A percentile compares a stretch with the other conserved stretches of the same genome.
Conservation (phyloP, 2,329 filamentous ascomycete genomes). For the Ampelomyces quisqualis region DNA sequence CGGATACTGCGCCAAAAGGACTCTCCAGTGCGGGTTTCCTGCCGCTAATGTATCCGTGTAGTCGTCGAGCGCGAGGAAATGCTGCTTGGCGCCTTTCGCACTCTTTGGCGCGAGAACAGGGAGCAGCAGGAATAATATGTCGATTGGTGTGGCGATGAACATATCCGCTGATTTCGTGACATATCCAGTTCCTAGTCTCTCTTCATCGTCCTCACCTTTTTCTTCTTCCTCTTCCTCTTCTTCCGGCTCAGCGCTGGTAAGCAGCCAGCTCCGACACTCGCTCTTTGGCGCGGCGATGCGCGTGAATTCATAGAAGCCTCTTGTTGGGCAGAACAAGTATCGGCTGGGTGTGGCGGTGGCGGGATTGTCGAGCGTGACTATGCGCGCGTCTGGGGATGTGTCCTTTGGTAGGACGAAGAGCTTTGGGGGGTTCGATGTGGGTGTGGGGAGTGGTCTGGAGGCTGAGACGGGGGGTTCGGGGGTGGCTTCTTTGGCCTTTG, state of each 20-base stretch:
- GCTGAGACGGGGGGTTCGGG: constrained; percentile 25
- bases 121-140: constrained; percentile 80
- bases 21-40: constrained; percentile 58
- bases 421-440: constrained; percentile 49
- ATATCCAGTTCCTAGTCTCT: constrained; percentile 47
- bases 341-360: constrained; percentile 50
- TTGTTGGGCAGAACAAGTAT: constrained; percentile 61
- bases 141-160: constrained; percentile 80
- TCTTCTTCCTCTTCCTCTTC: constrained; percentile 8
- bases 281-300: constrained; percentile 54
- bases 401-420: constrained; percentile 60
- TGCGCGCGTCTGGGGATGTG: constrained; percentile 54
- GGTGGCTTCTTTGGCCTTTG: constrained; percentile 19
- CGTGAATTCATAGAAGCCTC: constrained; percentile 63
- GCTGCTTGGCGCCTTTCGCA: constrained; percentile 55
- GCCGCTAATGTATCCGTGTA: constrained; percentile 65
- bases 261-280: constrained; percentile 57
- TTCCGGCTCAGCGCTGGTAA: constrained; percentile 33
- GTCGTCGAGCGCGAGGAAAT: constrained; percentile 71
- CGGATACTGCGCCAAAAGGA: constrained; percentile 53
- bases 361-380: constrained; percentile 59
- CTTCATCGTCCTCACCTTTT: constrained; percentile 6
- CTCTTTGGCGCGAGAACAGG: constrained; percentile 62
- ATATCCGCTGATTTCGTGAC: constrained; percentile 70
- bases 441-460: constrained; percentile 37